phyloP scores from a whole-genome alignment of 495 filamentous ascomycete genomes.

The Aspergillus nidulans region DNA sequence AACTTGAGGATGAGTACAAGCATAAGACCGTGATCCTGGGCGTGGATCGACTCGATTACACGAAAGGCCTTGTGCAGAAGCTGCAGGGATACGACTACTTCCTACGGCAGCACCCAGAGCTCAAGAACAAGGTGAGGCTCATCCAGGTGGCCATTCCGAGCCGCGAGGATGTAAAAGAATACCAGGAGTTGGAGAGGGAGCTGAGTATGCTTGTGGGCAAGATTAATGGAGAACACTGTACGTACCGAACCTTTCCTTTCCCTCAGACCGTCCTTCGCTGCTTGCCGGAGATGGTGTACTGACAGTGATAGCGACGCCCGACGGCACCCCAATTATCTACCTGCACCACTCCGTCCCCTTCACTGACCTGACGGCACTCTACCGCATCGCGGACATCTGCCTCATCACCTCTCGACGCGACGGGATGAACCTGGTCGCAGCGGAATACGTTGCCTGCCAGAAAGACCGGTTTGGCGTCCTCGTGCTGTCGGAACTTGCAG shows the following conservation, averaged over 20 bases:
- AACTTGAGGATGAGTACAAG: constrained; percentile 75
- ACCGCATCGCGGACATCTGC: constrained; percentile 85
- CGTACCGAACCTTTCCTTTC: neutral
- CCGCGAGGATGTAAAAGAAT: constrained; percentile 91
- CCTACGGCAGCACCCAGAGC: constrained; percentile 85
- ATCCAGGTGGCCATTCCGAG: constrained; percentile 93
- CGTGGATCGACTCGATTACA: constrained; percentile 90
- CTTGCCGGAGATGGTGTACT: too few relatives aligned
- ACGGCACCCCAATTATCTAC: constrained; percentile 92
- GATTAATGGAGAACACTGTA: constrained; percentile 70
- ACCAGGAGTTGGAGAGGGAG: constrained; percentile 86
- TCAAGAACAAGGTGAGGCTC: constrained; percentile 84
- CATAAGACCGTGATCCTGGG: constrained; percentile 88
- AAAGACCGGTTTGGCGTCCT: constrained; percentile 78
- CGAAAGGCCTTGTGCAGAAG: constrained; percentile 95
- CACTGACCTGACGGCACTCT: constrained; percentile 87
- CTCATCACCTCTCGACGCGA: constrained; percentile 88
- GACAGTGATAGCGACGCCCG: too few relatives aligned
- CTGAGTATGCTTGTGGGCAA: constrained; percentile 85
- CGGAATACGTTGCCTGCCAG: constrained; percentile 92
- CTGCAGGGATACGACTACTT: constrained; percentile 88
- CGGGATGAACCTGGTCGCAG: constrained; percentile 95
- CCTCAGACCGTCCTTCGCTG: too few relatives aligned
- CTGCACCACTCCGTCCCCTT: constrained; percentile 87
- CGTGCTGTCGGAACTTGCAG: constrained; percentile 89